Evolutionary conservation across 441 rosid species (phyloP), one percentile per base, ranked within the genome.

Genomic region (Manihot esculenta): DNA sequence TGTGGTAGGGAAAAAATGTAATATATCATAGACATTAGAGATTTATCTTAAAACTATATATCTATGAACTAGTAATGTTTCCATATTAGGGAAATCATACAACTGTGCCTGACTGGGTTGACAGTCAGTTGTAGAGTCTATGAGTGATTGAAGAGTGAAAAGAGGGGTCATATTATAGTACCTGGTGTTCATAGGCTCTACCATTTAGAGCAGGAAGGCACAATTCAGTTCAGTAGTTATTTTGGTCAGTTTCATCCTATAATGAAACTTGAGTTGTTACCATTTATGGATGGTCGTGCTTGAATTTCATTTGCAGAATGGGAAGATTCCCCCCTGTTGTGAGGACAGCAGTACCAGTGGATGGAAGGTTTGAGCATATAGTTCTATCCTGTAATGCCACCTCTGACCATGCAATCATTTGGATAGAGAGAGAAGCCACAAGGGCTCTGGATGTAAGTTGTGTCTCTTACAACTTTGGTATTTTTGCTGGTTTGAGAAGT

Each of bases 351-450:
- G 97, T 94, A 26, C 97, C 99, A 1, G 99, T 94, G 23, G 97
- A 89, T 41, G 99, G 99, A 74, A 85, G 99, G 71, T 94, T 94
- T 48, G 99, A 94, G 84, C 99, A 89, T 69, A 87, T 92, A 44
- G 97, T 92, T 76, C 91, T 94, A 50, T 90, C 97, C 63, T 94
- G 95, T 81, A 90, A 94, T 74, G 99, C 97, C 64, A 89, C 90
- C 72, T 89, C 97, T 30, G 99, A 94, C 70, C 99, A 94, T 67
- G 92, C 95, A 65, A 88, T 94, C 72, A 75, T 94, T 47, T 94
- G 97, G 96, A 84, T 91, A 49, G 92, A 90, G 74, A 87, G 85
- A 79, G 99, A 91, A 84, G 86, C 99, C 55, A 89, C 69, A 56
- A 78, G 88, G 81, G 99, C 97, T 62, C 77, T 89, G 61, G 80